Evolutionary conservation across 352 stramenopile species (phyloP).

Genomic region (Globisporangium carolinianum): DNA sequence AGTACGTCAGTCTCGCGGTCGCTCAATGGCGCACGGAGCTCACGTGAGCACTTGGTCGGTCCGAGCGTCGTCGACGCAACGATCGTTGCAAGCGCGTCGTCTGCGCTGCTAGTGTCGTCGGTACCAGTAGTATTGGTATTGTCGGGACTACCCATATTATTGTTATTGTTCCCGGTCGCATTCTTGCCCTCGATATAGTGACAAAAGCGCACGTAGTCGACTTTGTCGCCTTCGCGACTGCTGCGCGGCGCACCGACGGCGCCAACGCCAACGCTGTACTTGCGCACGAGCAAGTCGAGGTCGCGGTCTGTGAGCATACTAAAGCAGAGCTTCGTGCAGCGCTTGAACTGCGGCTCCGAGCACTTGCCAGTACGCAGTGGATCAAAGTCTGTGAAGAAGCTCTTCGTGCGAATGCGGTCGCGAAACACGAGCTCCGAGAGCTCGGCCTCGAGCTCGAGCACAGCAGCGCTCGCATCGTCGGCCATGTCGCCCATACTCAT

Average conservation of each 20-base stretch:
- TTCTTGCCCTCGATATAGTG: slow-evolving; percentile 50
- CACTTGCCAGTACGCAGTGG: slow-evolving; percentile 67
- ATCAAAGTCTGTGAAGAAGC: slow-evolving; percentile 85
- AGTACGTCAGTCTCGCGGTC: slow-evolving; percentile 39
- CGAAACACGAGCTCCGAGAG: slow-evolving; percentile 52
- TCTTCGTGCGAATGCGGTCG: slow-evolving; percentile 76
- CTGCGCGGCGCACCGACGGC: not conserved
- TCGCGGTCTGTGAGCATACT: slow-evolving; percentile 50
- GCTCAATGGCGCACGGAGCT: slow-evolving; percentile 45
- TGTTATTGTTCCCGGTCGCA: no score
- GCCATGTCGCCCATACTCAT: not conserved
- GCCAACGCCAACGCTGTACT: slow-evolving; percentile 33
- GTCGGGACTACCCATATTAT: no score
- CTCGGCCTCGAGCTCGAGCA: slow-evolving; percentile 37
- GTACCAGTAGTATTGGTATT: no score
- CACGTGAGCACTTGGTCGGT: slow-evolving; percentile 45
- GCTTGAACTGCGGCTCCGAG: slow-evolving; percentile 69
- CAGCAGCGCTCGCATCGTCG: not conserved
- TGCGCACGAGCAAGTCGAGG: slow-evolving; percentile 45
- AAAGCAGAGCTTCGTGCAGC: slow-evolving; percentile 77
- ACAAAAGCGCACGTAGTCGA: slow-evolving; percentile 78
- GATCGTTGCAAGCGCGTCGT: slow-evolving; percentile 45
- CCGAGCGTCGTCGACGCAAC: slow-evolving; percentile 16
- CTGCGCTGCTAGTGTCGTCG: slow-evolving; percentile 4
- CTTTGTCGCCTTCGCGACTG: slow-evolving; percentile 38